A percentile compares a stretch with the other conserved stretches of the same genome.
phyloP scores from a whole-genome alignment of 1,284 basidiomycete species.

The Crucibulum cyathiforme region DNA sequence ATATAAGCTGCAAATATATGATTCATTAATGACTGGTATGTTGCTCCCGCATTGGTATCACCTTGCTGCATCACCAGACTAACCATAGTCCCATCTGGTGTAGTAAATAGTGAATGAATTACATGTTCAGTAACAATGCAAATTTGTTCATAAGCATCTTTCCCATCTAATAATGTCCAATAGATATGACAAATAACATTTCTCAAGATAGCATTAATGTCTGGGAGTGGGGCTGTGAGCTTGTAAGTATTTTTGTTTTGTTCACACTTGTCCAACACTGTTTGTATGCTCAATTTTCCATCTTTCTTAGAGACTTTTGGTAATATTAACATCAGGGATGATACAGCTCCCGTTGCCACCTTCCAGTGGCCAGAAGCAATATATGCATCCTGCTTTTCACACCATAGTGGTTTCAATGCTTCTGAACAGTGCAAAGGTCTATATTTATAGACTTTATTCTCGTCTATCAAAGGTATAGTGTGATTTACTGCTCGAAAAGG shows the following conservation, averaged over 20 bases:
- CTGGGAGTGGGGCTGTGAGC: not conserved
- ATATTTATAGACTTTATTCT: conserved; percentile 26
- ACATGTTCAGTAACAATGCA: not conserved
- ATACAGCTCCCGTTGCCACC: conserved; percentile 23
- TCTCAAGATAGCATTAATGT: not conserved
- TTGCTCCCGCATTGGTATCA: not conserved
- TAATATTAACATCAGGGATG: conserved; percentile 26
- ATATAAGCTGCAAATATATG: no score
- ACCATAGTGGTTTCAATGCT: conserved; percentile 22
- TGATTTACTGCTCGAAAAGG: conserved; percentile 38
- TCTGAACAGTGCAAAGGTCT: conserved; percentile 29
- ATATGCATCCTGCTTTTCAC: conserved; percentile 27
- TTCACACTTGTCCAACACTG: not conserved
- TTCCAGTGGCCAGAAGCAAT: conserved; percentile 29
- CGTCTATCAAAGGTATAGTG: conserved; percentile 34
- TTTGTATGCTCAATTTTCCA: not conserved
- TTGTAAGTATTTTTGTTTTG: not conserved
- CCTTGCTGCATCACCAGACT: not conserved
- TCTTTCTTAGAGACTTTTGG: no score
- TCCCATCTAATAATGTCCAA: not conserved
- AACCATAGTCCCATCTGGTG: not conserved
- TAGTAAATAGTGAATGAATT: not conserved
- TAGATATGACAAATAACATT: not conserved
- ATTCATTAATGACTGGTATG: not conserved
- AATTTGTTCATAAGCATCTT: not conserved